Percentiles rank a stretch among this genome's conserved stretches.
Evolutionary conservation across 2,329 filamentous ascomycete genomes (phyloP).

Genomic region (Fusarium papillatum): DNA sequence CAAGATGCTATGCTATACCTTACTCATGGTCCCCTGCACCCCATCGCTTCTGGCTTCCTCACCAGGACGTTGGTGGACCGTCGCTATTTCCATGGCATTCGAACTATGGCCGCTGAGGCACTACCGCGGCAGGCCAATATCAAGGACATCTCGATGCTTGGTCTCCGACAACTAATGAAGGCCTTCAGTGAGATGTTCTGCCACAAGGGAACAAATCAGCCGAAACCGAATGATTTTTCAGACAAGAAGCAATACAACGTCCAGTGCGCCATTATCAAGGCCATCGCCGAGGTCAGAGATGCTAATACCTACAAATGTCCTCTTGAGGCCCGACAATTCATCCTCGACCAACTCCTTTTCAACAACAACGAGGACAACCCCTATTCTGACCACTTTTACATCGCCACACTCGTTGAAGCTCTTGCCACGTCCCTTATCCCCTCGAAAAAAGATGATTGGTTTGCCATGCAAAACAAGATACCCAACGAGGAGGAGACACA

Average conservation of each 20-base stretch:
- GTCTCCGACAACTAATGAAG: slow-evolving; percentile 86
- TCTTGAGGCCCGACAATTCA: slow-evolving; percentile 82
- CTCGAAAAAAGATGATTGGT: slow-evolving; percentile 59
- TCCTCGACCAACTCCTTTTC: slow-evolving; percentile 90
- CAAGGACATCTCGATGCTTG: slow-evolving; percentile 78
- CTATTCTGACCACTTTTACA: slow-evolving; percentile 91
- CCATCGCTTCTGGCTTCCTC: slow-evolving; percentile 89
- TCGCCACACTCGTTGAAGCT: slow-evolving; percentile 81
- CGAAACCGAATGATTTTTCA: slow-evolving; percentile 90
- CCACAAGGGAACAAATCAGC: slow-evolving; percentile 81
- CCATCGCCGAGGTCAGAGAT: slow-evolving; percentile 85
- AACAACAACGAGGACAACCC: slow-evolving; percentile 95
- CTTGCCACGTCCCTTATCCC: slow-evolving; percentile 71
- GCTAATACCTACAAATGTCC: slow-evolving; percentile 80
- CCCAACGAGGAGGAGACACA: slow-evolving; percentile 59
- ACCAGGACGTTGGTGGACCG: slow-evolving; percentile 91
- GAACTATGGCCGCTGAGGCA: slow-evolving; percentile 85
- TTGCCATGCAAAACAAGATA: slow-evolving; percentile 59
- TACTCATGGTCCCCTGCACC: slow-evolving; percentile 75
- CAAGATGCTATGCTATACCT: slow-evolving; percentile 84
- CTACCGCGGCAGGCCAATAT: slow-evolving; percentile 81
- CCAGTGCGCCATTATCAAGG: slow-evolving; percentile 85
- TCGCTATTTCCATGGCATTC: slow-evolving; percentile 94
- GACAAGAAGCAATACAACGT: slow-evolving; percentile 89
- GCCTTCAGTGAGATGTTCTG: slow-evolving; percentile 93